phyloP scores from a whole-genome alignment of 306 rosid species.

The Glycine latifolia region DNA sequence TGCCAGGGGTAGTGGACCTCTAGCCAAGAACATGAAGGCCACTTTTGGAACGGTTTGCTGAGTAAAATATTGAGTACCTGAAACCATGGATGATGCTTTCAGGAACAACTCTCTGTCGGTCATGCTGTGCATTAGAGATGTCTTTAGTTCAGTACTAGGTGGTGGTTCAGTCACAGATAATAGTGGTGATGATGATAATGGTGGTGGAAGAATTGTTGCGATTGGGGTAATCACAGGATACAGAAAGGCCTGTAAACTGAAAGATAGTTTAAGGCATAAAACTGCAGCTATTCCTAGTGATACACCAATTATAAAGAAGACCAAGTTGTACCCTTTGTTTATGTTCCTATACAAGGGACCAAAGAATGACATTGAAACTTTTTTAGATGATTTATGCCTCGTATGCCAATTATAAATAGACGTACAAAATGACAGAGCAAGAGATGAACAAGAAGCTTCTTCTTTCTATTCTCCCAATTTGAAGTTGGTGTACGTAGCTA shows the following conservation, averaged over 20 bases:
- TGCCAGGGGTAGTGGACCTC: conserved; percentile 59
- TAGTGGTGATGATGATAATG: too few species aligned
- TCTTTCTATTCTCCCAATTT: conserved; percentile 9
- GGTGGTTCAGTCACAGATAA: too few species aligned
- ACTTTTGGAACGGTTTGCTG: conserved; percentile 54
- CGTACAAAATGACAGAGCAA: too few species aligned
- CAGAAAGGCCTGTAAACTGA: conserved; percentile 26
- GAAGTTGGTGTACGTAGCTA: neutral
- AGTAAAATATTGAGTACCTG: too few species aligned
- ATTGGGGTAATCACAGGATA: too few species aligned
- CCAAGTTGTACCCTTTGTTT: conserved; percentile 41
- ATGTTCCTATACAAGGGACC: conserved; percentile 31
- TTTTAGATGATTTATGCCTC: conserved; percentile 7
- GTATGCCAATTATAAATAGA: neutral
- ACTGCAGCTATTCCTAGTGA: conserved; percentile 54
- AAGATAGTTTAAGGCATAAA: conserved; percentile 48
- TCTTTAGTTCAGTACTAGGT: too few species aligned
- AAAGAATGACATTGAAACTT: conserved; percentile 14
- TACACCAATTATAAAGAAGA: conserved; percentile 55
- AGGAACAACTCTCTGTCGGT: too few species aligned
- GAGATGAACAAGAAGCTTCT: conserved; percentile 11
- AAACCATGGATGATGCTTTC: too few species aligned
- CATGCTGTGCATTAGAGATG: too few species aligned
- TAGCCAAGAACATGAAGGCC: conserved; percentile 73
- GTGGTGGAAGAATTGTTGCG: too few species aligned